Percentiles rank a stretch among this genome's conserved stretches.
phyloP scores from a whole-genome alignment of 768 basidiomycete genomes.

The Mycena rosella region DNA sequence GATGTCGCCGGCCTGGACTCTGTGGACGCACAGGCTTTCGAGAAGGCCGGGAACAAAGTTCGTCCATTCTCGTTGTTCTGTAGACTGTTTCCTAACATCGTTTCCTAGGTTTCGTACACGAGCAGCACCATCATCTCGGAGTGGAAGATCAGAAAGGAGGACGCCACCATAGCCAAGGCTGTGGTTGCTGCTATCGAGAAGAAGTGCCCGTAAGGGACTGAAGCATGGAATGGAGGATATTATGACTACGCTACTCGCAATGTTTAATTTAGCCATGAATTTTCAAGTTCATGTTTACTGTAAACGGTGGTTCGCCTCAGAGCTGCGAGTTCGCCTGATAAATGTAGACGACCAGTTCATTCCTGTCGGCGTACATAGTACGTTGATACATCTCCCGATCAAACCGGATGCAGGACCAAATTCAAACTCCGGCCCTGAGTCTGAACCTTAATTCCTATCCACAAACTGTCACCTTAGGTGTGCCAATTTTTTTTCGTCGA shows the following conservation, averaged over 20 bases:
- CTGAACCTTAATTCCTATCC: conserved; percentile 1
- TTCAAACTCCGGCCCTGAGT: neutral
- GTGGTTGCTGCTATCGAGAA: conserved; percentile 13
- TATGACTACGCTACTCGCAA: too few species aligned
- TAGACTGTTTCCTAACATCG: too few species aligned
- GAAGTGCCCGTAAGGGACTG: neutral
- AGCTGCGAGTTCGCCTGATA: too few species aligned
- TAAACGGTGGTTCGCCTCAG: too few species aligned
- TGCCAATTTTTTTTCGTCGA: conserved; percentile 11
- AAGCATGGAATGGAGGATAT: neutral
- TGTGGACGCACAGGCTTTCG: neutral
- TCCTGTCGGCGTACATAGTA: too few species aligned
- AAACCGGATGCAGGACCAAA: neutral
- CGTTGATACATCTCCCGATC: too few species aligned
- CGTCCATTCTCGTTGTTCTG: neutral
- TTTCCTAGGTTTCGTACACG: neutral
- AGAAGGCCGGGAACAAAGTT: neutral
- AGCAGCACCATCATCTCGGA: neutral
- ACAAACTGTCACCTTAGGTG: conserved; percentile 35
- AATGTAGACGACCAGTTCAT: too few species aligned
- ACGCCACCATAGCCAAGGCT: conserved; percentile 1
- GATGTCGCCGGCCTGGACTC: neutral
- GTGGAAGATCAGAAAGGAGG: conserved; percentile 9
- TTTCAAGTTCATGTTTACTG: too few species aligned
- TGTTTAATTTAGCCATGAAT: neutral